Evolutionary conservation across 202 grass and related monocot species (phyloP), one percentile per base, ranked within the genome.

Genomic region (Saccharum hybrid): DNA sequence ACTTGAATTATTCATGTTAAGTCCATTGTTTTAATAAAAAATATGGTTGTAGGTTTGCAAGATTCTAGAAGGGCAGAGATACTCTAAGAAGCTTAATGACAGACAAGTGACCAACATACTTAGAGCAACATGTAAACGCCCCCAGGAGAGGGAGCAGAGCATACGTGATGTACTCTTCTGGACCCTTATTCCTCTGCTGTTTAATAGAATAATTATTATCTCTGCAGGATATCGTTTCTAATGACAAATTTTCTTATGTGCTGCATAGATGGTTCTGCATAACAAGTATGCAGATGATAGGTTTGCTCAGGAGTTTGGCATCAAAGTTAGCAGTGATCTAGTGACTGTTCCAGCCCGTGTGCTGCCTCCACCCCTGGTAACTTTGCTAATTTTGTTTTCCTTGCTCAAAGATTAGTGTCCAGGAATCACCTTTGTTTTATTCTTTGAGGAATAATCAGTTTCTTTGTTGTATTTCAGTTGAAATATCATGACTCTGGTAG

Each of bases 401-500:
- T 63, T 5, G n/a, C 33, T 76, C 40, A 21, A 82, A 43, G 3
- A 8, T 52, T 4, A 70, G 45, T 76, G 15, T 42, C 51, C 16
- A 43, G 43, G 21, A 31, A 16, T 43, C 21, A 30, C n/a, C 23
- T 57, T 28, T 41, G 36, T 39, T 14, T 7, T 12, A 14, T 22
- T 6, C 22, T 68, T 7, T 8, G 10, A 59, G 70, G 72, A 22
- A 9, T 26, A 59, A 40, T 77, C 7, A 59, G 6, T 76, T 76
- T 26, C 13, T 77, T 19, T 68, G 15, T 48, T 72, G 14, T 21
- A 19, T 86, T 90, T 88, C 86, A 97, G 94, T 74, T 97, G 59
- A 94, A 72, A 77, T 97, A 97, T 66, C 88, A 94, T 73, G 94
- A 94, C 3, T 94, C 92, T 65, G 94, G 94, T 23, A 85, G 71